Evolutionary conservation across 768 basidiomycete species (phyloP), one percentile per base, ranked within the genome.

Genomic region (Tubosaeta sp.): DNA sequence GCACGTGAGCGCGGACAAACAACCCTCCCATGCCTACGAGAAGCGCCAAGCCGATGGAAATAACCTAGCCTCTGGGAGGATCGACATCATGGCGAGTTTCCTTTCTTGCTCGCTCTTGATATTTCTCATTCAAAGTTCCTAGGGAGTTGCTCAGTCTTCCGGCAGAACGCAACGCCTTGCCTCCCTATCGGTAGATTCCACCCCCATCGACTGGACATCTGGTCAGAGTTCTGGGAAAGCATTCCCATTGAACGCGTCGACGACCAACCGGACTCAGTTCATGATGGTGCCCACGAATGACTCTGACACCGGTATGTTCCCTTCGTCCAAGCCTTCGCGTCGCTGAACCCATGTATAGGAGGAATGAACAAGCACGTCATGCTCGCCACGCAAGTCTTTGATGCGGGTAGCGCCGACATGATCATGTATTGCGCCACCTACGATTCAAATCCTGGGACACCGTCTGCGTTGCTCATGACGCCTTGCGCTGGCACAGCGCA

Each of bases 401-500:
- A 76, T 49, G 65, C 72, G 21, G 52, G 44, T 9, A 58, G 50
- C 11, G 76, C 72, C 0, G 46, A 59, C 21, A 68, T 71, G 58
- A 64, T 70, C 49, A 62, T 69, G 21, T 81, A 73, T 59, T 89
- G 86, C 53, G 81, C 78, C 6, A 87, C 84, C 5, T 87, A 78
- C 60, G 73, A 86, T 55, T 73, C 81, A 3, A 68, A 73, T 25
- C 82, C 83, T 2, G 49, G 69, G 5, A 57, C 65, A 2, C 71
- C 78, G 3, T 71, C 74, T n/a, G 75, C 78, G 4, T 70, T 88
- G 61, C 75, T 73, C 6, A 73, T 80, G 62, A 64, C 73, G 44
- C 61, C 59, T 9, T 88, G 83, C 57, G 56, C 56, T 7, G 84
- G 80, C 55, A 54, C 53, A 22, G 54, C 41, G 24, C 42, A 43